These are phyloP conservation scores for Penicillium longicatenatum DNA, from an alignment of 495 filamentous ascomycete species.

Conservation along the genomic window DNA sequence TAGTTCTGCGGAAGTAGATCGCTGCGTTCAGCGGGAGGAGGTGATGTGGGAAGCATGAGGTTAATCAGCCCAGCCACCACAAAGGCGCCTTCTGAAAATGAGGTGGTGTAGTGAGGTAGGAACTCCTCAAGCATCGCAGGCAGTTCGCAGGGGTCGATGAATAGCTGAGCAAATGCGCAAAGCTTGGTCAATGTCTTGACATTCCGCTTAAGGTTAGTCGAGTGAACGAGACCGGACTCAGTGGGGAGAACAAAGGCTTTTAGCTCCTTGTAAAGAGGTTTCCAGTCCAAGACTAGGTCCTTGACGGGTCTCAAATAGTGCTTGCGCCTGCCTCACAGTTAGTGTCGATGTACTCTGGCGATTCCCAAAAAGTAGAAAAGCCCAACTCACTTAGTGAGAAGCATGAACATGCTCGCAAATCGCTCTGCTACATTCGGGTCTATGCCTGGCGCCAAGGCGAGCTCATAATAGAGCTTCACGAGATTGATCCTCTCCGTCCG, in stretches of 20 bases:
- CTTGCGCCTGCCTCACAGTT: constrained; percentile 70
- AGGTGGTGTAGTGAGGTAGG: constrained; percentile 92
- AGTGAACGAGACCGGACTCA: constrained; percentile 68
- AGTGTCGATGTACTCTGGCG: constrained; percentile 19
- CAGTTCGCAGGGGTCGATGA: constrained; percentile 86
- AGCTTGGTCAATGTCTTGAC: constrained; percentile 80
- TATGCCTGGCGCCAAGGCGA: constrained; percentile 86
- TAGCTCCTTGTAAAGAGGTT: constrained; percentile 85
- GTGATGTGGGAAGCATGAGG: constrained; percentile 81
- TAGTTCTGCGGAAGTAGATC: constrained; percentile 80
- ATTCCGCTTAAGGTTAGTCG: constrained; percentile 65
- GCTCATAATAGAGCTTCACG: constrained; percentile 90
- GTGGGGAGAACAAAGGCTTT: constrained; percentile 85
- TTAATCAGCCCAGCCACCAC: constrained; percentile 86
- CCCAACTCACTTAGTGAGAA: constrained; percentile 78
- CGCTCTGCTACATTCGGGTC: constrained; percentile 80
- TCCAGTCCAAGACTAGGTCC: constrained; percentile 91
- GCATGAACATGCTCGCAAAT: constrained; percentile 95
- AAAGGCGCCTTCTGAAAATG: constrained; percentile 84
- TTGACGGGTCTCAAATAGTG: constrained; percentile 89
- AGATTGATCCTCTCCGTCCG: constrained; percentile 78
- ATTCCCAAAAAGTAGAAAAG: constrained; percentile 1
- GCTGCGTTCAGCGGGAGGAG: constrained; percentile 67
- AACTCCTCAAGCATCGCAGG: constrained; percentile 91
- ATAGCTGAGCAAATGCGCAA: constrained; percentile 84